Base-by-base conservation (phyloP, 23 red algal genomes). In the Gracilaria vermiculophylla region DNA sequence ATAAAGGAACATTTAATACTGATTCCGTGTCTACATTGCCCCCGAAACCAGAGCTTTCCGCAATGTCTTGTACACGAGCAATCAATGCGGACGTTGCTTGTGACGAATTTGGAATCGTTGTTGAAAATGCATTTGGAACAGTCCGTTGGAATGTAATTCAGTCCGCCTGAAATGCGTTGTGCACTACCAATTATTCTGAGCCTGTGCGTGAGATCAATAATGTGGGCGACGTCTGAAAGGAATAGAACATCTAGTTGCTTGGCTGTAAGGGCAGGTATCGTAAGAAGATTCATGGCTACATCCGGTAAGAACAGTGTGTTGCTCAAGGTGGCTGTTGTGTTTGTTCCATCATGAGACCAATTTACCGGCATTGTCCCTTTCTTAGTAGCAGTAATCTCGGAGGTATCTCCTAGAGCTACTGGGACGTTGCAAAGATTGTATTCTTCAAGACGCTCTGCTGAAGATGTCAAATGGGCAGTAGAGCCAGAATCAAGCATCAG, bases 151-250 rank as follows among this genome's bases (percentile, higher is more conserved):
- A 82, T 82, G 24, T 82, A 64, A 37, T 82, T 6, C 0, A 41
- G 52, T 0, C 78, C 78, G 36, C 36, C 54, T 51, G 27, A 16
- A 7, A 64, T 41, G 33, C 58, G 62, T 11, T 52, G 53, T 8
- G 78, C 52, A 15, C 25, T 60, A 24, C 29, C 52, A 85, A 71
- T 85, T 21, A 65, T 61, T 53, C 42, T 29, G 33, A 85, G 41
- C 8, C 48, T 37, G n/a, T 85, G 33, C 43, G 48, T 12, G 17
- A 61, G 23, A 39, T 85, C 81, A 53, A 85, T 85, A 13, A 85
- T 52, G 17, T 65, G 24, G 6, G 81, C 81, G 13, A n/a, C 34
- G 45, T 70, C 61, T 17, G 62, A 42, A 69, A 49, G n/a, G 41
- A 71, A 85, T 0, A 85, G 15, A 35, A 85, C 81, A 25, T 2